phyloP scores from a whole-genome alignment of 2,329 filamentous ascomycete genomes.

The Macrophomina pseudophaseolina region DNA sequence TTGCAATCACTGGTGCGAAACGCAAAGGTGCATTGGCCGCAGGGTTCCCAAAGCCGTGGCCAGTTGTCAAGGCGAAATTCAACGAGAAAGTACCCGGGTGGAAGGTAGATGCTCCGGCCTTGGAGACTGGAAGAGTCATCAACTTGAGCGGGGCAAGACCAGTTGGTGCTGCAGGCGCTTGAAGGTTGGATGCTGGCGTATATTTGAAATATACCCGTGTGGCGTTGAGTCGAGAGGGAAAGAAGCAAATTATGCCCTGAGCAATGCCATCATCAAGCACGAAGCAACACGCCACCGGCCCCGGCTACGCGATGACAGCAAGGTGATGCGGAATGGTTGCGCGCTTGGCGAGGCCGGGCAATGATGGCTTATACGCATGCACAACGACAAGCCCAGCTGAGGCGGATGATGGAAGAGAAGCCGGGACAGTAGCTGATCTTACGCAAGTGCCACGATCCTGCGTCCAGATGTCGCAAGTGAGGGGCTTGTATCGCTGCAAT shows the following conservation, averaged over 20 bases:
- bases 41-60: constrained; percentile 78
- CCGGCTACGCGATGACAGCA: neutral
- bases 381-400: constrained; percentile 8
- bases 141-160: constrained; percentile 62
- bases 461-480: constrained; percentile 19
- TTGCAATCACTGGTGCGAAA: constrained; percentile 81
- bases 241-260: neutral
- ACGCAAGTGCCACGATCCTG: constrained; percentile 18
- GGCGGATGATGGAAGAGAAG: constrained; percentile 9
- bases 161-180: constrained; percentile 32
- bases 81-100: constrained; percentile 72
- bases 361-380: neutral
- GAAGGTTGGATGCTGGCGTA: neutral
- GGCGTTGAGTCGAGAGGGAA: neutral
- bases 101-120: constrained; percentile 57
- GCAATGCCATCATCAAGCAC: neutral
- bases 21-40: constrained; percentile 61
- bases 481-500: constrained; percentile 18
- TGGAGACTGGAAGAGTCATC: constrained; percentile 60
- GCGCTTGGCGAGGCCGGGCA: neutral
- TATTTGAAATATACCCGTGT: neutral
- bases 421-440: constrained; percentile 9
- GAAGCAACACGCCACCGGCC: neutral
- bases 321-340: neutral
- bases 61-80: constrained; percentile 65